Evolutionary conservation across 257 asterid species (phyloP).

Genomic region (Avicennia marina): DNA sequence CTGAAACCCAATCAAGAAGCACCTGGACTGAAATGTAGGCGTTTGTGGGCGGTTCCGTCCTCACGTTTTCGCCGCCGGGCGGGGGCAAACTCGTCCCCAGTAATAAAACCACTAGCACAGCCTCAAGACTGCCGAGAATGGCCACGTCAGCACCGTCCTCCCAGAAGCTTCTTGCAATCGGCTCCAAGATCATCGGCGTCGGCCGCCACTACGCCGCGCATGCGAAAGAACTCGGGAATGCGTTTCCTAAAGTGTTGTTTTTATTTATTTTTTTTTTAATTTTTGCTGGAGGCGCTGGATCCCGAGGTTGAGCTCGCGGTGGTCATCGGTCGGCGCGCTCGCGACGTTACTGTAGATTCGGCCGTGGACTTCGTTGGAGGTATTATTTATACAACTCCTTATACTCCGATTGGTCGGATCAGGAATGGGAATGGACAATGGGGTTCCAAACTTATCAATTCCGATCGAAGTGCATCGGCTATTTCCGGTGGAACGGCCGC

Average conservation of each 20-base stretch:
- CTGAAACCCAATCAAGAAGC: too few species aligned
- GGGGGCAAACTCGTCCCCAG: slow-evolving; percentile 3
- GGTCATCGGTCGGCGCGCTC: slow-evolving; percentile 76
- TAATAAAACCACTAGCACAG: background rate
- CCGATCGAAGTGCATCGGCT: too few species aligned
- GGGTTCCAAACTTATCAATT: too few species aligned
- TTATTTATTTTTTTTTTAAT: background rate
- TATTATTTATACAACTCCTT: too few species aligned
- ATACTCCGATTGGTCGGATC: too few species aligned
- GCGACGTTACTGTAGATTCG: slow-evolving; percentile 71
- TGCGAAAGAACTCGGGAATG: slow-evolving; percentile 93
- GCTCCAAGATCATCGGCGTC: slow-evolving; percentile 87
- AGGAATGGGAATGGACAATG: too few species aligned
- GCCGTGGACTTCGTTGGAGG: slow-evolving; percentile 94
- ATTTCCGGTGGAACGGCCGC: too few species aligned
- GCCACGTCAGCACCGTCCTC: slow-evolving; percentile 57
- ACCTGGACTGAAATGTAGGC: too few species aligned
- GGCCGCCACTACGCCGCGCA: slow-evolving; percentile 98
- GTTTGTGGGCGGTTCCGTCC: too few species aligned
- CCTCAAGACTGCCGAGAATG: slow-evolving; percentile 36
- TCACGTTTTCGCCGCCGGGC: slow-evolving; percentile 19
- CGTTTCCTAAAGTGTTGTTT: slow-evolving; percentile 92
- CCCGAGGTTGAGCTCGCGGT: slow-evolving; percentile 98
- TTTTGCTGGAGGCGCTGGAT: slow-evolving; percentile 58
- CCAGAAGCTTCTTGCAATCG: slow-evolving; percentile 63